Evolutionary conservation across 306 rosid species (phyloP).

Genomic region (Cyamopsis tetragonoloba): DNA sequence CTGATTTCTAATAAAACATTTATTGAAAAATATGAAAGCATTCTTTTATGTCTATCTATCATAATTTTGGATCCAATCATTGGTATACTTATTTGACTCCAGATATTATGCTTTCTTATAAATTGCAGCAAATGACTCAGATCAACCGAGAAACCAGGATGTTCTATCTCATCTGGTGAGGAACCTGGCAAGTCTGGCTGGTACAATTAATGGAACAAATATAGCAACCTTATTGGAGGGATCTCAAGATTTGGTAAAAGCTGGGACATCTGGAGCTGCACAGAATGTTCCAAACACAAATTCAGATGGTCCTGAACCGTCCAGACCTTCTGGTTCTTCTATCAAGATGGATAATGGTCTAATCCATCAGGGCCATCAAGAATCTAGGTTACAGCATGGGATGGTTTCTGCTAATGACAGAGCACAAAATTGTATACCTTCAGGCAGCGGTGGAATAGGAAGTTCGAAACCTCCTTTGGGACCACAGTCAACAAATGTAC

Average conservation of each 20-base stretch:
- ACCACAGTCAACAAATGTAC: conserved; percentile 24
- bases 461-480: conserved; percentile 33
- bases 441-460: conserved; percentile 33
- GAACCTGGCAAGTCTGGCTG: conserved; percentile 57
- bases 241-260: conserved; percentile 51
- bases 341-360: conserved; percentile 28
- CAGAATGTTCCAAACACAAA: conserved; percentile 45
- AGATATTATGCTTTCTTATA: conserved; percentile 28
- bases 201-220: conserved; percentile 53
- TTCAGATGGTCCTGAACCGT: conserved; percentile 36
- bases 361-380: conserved; percentile 25
- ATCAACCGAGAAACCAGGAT: conserved; percentile 52
- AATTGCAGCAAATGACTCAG: conserved; percentile 62
- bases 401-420: conserved; percentile 31
- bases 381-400: conserved; percentile 27
- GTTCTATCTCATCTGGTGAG: conserved; percentile 61
- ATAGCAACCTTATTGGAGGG: conserved; percentile 56
- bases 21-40: background rate
- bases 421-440: conserved; percentile 35
- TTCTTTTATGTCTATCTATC: conserved; percentile 5
- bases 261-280: conserved; percentile 48
- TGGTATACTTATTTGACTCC: conserved; percentile 33
- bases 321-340: conserved; percentile 40
- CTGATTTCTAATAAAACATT: conserved; percentile 5
- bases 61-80: conserved; percentile 23